Evolutionary conservation across 495 filamentous ascomycete species (phyloP), one percentile per base, ranked within the genome.

Genomic region (Cercophora scortea): DNA sequence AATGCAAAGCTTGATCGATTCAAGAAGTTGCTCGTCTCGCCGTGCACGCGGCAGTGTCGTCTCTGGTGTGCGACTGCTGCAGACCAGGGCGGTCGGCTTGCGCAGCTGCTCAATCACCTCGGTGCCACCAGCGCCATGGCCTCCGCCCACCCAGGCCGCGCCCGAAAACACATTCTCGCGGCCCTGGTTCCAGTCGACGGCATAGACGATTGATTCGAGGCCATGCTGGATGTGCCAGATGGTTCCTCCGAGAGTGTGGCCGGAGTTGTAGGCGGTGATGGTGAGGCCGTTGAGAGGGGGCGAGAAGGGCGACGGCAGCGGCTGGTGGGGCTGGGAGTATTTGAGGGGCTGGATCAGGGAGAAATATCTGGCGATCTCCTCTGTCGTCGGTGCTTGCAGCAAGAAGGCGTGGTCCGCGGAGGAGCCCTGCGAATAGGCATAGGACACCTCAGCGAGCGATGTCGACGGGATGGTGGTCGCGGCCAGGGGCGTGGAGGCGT

Each of bases 161-260:
- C 91, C 93, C 2, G 92, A 81, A 41, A 94, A 80, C 11, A 96
- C 89, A 73, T 95, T 94, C 67, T 99, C 93, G 45, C 89, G 79
- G 10, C 83, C 87, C 64, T 96, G 90, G 60, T 96, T 96, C 93
- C 94, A 99, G 60, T 97, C 92, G 12, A 96, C 86, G 1, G 94
- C 92, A 57, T 99, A 96, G 11, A 97, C 91, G 38, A 99, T 93
- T 1, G 90, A 95, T 64, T 99, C 93, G 64, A 96, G 79, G 1
- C 90, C 90, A 74, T 97, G 90, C 52, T 96, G 93, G 55, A 99
- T 90, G 62, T 97, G 92, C 93, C 93, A 99, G 69, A 99, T 95
- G 25, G 93, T 95, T 53, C 93, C 93, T 59, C 93, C 93, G 0
- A 97, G 80, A 0, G 91, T 95, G 64, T 96, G 92, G 33, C 93